phyloP scores from a whole-genome alignment of 1,284 basidiomycete species.

The Naganishia sp. region DNA sequence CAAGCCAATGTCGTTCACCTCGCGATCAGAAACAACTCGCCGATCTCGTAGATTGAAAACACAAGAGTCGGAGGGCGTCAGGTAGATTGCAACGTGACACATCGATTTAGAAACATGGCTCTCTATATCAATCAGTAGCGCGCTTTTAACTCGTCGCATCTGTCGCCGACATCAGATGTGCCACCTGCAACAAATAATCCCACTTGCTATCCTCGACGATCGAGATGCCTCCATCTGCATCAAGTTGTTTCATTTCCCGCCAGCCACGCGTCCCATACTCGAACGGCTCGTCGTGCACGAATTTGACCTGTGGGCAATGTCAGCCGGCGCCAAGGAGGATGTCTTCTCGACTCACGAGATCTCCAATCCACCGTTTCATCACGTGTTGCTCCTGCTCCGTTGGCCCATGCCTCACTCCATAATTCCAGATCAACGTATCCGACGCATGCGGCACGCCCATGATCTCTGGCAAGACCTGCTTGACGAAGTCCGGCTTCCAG shows the following conservation, averaged over 20 bases:
- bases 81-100: too few relatives aligned
- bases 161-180: constrained; percentile 8
- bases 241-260: constrained; percentile 1
- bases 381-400: background rate
- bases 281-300: constrained; percentile 6
- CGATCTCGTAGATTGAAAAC: too few relatives aligned
- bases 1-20: too few relatives aligned
- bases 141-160: too few relatives aligned
- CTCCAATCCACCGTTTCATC: constrained; percentile 2
- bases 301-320: constrained; percentile 5
- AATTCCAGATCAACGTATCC: constrained; percentile 1
- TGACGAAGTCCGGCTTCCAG: constrained; percentile 1
- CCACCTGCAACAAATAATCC: constrained; percentile 9
- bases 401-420: background rate
- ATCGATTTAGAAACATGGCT: too few relatives aligned
- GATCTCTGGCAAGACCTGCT: background rate
- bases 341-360: background rate
- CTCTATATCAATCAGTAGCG: too few relatives aligned
- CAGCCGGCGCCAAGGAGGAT: background rate
- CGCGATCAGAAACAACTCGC: too few relatives aligned
- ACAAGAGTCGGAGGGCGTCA: too few relatives aligned
- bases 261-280: constrained; percentile 3
- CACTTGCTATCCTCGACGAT: constrained; percentile 6
- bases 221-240: background rate
- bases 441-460: constrained; percentile 1